phyloP scores from a whole-genome alignment of 2,329 filamentous ascomycete species.

The Fusarium brachygibbosum region DNA sequence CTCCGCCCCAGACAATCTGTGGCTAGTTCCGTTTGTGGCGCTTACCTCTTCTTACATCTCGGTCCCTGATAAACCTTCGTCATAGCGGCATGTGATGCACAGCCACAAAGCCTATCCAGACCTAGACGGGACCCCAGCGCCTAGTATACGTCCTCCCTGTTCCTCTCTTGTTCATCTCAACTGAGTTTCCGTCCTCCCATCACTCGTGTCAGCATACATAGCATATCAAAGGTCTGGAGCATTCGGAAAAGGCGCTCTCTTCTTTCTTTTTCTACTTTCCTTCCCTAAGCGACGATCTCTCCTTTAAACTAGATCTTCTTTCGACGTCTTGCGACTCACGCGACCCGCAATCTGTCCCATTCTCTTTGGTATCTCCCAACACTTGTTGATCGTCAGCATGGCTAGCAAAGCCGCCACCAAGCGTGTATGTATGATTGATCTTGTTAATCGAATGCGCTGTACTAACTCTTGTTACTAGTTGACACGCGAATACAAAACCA shows the following conservation, averaged over 20 bases:
- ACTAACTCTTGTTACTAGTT: constrained; percentile 58
- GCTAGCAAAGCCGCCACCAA: constrained; percentile 80
- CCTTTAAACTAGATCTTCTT: constrained; percentile 14
- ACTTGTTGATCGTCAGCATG: constrained; percentile 61
- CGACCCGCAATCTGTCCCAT: constrained; percentile 46
- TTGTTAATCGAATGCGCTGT: neutral
- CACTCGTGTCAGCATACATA: constrained; percentile 18
- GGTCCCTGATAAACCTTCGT: constrained; percentile 20
- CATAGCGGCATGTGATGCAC: constrained; percentile 41
- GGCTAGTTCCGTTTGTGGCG: constrained; percentile 13
- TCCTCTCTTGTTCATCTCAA: constrained; percentile 38
- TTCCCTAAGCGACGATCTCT: constrained; percentile 4
- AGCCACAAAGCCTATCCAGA: constrained; percentile 37
- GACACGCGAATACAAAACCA: constrained; percentile 73
- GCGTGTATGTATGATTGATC: constrained; percentile 65
- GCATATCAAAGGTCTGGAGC: constrained; percentile 19
- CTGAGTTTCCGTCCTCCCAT: constrained; percentile 5
- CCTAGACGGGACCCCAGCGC: constrained; percentile 25
- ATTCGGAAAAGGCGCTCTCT: constrained; percentile 10
- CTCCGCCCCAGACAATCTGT: constrained; percentile 19
- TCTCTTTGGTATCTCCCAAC: constrained; percentile 36
- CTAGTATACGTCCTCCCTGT: constrained; percentile 33
- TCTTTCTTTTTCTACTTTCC: constrained; percentile 3
- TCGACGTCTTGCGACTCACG: constrained; percentile 31
- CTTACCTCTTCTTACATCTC: neutral